Base-by-base conservation (phyloP, 2,329 filamentous ascomycete genomes). In the Fusarium guadeloupense region DNA sequence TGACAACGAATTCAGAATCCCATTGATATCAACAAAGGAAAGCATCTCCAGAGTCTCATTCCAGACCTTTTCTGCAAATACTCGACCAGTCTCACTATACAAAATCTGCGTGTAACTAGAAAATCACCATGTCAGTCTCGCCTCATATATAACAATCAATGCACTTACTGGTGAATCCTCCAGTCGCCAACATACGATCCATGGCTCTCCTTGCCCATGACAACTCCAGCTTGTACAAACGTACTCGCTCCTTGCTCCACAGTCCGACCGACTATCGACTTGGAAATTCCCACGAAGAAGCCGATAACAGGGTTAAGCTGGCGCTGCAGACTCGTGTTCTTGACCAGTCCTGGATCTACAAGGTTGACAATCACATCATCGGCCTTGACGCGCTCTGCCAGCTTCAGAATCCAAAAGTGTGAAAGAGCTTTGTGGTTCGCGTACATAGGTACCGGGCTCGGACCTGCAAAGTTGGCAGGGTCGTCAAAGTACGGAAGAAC, bases 291-390 rank as follows among this genome's bases (percentile, higher is more conserved):
- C 3, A 23, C 8, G 0, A 71, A 12, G 1, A 67, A 35, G 6
- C 43, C 57, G 1, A 69, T 6, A 1, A 72, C 4, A 2, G 67
- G 48, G 9, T 54, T 53, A 2, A 66, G 54, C 3, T 78, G 74
- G 1, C 77, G 74, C 14, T 66, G 58, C 4, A 85, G 69, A 1
- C 69, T 63, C 0, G 83, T 84, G 4, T 78, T 80, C 30, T 72
- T 75, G 8, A 76, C 71, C 38, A 75, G 71, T 0, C 78, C 81
- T 1, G 82, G 82, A 17, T 81, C 80, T 1, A 77, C 79, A 2
- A 81, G 55, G 46, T 83, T 84, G 34, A 84, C 69, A 8, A 79
- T 57, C 0, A 81, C 75, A 30, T 80, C 75, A 3, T 80, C 72
- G 0, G 76, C 59, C 1, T 70, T 71, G 1, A 81, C 72, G 17